Evolutionary conservation across 2,329 filamentous ascomycete species (phyloP).

Genomic region (Aspergillus aculeatinus): DNA sequence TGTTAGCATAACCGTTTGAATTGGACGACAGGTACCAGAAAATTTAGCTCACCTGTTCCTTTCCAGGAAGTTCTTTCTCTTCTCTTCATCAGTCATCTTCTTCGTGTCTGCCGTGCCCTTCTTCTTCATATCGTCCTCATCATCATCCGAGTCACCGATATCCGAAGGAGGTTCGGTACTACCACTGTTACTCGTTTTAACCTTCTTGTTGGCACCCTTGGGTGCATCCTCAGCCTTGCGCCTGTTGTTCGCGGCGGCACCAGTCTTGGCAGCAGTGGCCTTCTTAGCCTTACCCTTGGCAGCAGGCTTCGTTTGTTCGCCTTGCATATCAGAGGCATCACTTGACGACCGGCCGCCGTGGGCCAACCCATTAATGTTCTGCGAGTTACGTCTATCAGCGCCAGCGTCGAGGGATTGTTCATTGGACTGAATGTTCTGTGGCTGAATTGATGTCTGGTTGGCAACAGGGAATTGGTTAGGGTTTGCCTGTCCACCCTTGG

Average conservation of each 20-base stretch:
- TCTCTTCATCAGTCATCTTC: conserved; percentile 98
- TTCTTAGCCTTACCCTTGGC: conserved; percentile 70
- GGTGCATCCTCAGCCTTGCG: conserved; percentile 74
- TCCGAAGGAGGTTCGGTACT: conserved; percentile 42
- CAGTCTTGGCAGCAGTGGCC: conserved; percentile 50
- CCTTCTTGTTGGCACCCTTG: conserved; percentile 72
- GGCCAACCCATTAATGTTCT: conserved; percentile 47
- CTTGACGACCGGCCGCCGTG: conserved; percentile 66
- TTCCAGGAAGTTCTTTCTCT: conserved; percentile 96
- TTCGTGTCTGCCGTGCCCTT: conserved; percentile 58
- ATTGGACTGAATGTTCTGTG: conserved; percentile 53
- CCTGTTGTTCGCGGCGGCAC: conserved; percentile 60
- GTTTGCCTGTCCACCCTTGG: conserved; percentile 61
- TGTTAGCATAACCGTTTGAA: background rate
- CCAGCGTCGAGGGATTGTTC: conserved; percentile 48
- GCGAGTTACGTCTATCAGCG: conserved; percentile 44
- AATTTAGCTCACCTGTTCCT: conserved; percentile 75
- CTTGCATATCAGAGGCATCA: conserved; percentile 70
- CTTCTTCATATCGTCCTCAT: conserved; percentile 47
- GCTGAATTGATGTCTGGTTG: conserved; percentile 52
- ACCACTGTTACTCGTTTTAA: conserved; percentile 58
- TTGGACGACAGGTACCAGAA: background rate
- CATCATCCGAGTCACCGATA: conserved; percentile 55
- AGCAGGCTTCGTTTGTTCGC: conserved; percentile 63
- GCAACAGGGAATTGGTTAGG: conserved; percentile 55